A percentile compares a stretch with the other conserved stretches of the same genome.
These are phyloP conservation scores for Cicer yamashitae DNA, from an alignment of 306 rosid species.

Conservation along the genomic window DNA sequence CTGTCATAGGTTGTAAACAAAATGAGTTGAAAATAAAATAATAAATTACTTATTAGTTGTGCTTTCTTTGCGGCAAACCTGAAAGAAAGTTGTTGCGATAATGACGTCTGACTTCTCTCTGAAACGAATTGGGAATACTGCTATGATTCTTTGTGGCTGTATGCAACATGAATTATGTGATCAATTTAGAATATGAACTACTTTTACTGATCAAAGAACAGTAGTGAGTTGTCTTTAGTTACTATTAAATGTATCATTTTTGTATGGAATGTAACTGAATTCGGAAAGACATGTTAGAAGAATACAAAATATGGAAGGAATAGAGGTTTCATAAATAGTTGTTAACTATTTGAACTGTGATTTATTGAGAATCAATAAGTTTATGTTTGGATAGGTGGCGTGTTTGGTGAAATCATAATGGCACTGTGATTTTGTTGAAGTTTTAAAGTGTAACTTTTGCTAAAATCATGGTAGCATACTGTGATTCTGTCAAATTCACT, in stretches of 20 bases:
- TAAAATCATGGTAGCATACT: too few species aligned
- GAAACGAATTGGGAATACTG: slow-evolving; percentile 84
- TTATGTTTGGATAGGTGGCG: too few species aligned
- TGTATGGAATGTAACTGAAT: slow-evolving; percentile 8
- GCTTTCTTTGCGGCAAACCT: slow-evolving; percentile 55
- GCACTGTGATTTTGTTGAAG: too few species aligned
- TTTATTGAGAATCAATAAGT: not conserved
- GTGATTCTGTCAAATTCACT: too few species aligned
- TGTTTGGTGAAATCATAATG: too few species aligned
- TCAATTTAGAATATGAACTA: slow-evolving; percentile 28
- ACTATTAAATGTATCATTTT: not conserved
- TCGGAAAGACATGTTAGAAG: not conserved
- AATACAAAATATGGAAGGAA: not conserved
- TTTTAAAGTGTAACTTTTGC: too few species aligned
- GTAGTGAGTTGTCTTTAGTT: slow-evolving; percentile 12
- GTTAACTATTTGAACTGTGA: not conserved
- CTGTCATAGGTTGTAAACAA: slow-evolving; percentile 51
- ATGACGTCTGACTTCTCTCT: slow-evolving; percentile 73
- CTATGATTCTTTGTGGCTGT: slow-evolving; percentile 78
- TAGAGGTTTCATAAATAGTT: slow-evolving; percentile 4
- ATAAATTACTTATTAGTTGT: slow-evolving; percentile 12
- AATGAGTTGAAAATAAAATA: slow-evolving; percentile 14
- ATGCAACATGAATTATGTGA: slow-evolving; percentile 40
- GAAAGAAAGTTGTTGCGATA: slow-evolving; percentile 89
- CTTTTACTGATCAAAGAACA: not conserved